phyloP scores from a whole-genome alignment of 192 early-diverging fungal species.

The Spizellomyces punctatus region DNA sequence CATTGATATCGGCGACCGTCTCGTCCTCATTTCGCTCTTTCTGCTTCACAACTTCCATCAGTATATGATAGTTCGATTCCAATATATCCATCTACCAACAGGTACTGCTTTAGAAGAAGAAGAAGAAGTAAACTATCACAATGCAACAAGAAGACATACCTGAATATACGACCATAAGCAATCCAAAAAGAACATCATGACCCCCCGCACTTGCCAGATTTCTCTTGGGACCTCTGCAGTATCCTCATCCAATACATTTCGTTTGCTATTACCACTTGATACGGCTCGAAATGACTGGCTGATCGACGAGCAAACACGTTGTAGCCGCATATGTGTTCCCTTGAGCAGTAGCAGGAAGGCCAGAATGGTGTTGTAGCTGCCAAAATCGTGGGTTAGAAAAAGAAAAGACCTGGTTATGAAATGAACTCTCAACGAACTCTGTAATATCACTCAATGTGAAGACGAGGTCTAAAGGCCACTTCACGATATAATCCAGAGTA shows the following conservation, averaged over 20 bases:
- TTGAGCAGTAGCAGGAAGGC: conserved; percentile 63
- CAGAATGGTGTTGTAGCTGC: conserved; percentile 60
- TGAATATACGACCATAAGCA: conserved; percentile 73
- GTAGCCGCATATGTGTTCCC: conserved; percentile 58
- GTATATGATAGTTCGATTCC: conserved; percentile 28
- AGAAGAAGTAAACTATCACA: background rate
- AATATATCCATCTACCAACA: conserved; percentile 40
- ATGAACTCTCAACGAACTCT: background rate
- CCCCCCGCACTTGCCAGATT: conserved; percentile 54
- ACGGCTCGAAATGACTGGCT: background rate
- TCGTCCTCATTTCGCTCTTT: background rate
- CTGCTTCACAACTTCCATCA: conserved; percentile 7
- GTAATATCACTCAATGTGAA: conserved; percentile 59
- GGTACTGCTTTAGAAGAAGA: background rate
- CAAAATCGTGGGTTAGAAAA: too few species aligned
- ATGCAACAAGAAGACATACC: conserved; percentile 42
- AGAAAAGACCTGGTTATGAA: too few species aligned
- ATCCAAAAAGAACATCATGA: conserved; percentile 74
- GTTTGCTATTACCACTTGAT: background rate
- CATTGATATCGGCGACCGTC: too few species aligned
- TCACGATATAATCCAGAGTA: conserved; percentile 55
- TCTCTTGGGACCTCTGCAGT: background rate
- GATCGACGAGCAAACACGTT: conserved; percentile 38
- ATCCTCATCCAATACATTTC: background rate
- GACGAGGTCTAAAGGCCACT: conserved; percentile 75